These are phyloP conservation scores for Butyriboletus appendiculatus DNA, from an alignment of 1,284 basidiomycete species.

Conservation along the genomic window DNA sequence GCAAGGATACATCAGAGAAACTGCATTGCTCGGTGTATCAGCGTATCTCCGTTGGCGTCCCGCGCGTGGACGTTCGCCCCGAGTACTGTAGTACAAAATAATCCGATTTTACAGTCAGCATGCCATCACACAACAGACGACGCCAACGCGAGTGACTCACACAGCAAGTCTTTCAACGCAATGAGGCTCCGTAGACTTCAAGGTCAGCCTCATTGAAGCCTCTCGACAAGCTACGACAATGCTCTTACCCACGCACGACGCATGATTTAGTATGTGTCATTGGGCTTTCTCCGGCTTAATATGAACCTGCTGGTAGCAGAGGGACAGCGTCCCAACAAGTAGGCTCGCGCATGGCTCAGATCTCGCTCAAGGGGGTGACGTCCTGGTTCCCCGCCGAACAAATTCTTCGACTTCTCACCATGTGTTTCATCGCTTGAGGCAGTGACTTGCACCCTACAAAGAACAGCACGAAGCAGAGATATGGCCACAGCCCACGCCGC, in stretches of 20 bases:
- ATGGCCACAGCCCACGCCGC: background rate
- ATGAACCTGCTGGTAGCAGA: background rate
- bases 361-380: background rate
- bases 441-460: background rate
- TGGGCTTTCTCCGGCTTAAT: background rate
- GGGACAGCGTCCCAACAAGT: background rate
- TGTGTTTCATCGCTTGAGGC: background rate
- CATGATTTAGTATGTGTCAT: background rate
- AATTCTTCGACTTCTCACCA: background rate
- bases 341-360: background rate
- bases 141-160: too few relatives aligned
- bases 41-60: too few relatives aligned
- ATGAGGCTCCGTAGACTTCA: too few relatives aligned
- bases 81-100: too few relatives aligned
- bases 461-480: background rate
- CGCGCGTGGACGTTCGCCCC: too few relatives aligned
- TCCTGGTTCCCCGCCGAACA: background rate
- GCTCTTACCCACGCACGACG: background rate
- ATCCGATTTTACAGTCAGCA: too few relatives aligned
- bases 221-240: background rate
- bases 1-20: too few relatives aligned
- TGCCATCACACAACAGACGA: too few relatives aligned
- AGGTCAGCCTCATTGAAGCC: background rate
- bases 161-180: too few relatives aligned
- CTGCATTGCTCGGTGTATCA: too few relatives aligned